Percentiles rank a stretch among this genome's conserved stretches.
Evolutionary conservation across 2,329 filamentous ascomycete genomes (phyloP).

Genomic region (Ramularia collo-cygni): DNA sequence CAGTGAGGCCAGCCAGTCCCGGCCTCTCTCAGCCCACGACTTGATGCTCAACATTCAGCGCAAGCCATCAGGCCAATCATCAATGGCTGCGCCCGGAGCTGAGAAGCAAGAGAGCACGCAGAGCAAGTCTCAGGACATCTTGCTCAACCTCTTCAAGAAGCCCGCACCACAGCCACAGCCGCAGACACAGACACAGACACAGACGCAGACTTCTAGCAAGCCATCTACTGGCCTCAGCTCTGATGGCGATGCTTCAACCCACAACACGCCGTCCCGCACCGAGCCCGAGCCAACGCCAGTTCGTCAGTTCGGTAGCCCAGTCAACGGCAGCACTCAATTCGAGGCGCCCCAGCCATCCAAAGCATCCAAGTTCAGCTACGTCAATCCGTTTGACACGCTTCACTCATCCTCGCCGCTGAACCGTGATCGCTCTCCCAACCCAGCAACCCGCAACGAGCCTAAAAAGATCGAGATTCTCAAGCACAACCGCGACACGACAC

Average conservation of each 20-base stretch:
- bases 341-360: constrained; percentile 30
- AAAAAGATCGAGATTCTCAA: constrained; percentile 42
- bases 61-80: constrained; percentile 35
- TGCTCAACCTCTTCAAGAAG: constrained; percentile 78
- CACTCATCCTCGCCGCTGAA: constrained; percentile 59
- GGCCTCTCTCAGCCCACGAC: constrained; percentile 48
- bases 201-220: constrained; percentile 7
- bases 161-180: constrained; percentile 34
- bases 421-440: constrained; percentile 48
- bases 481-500: constrained; percentile 36
- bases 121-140: constrained; percentile 58
- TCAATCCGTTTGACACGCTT: constrained; percentile 66
- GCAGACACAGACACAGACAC: constrained; percentile 23
- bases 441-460: constrained; percentile 20
- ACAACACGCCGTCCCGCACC: constrained; percentile 36
- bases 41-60: constrained; percentile 51
- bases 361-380: constrained; percentile 56
- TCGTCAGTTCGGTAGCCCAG: constrained; percentile 25
- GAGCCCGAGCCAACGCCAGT: constrained; percentile 22
- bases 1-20: constrained; percentile 11
- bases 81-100: constrained; percentile 25
- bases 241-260: constrained; percentile 37
- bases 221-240: constrained; percentile 12
- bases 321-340: constrained; percentile 30
- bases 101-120: constrained; percentile 19